A percentile compares a stretch with the other conserved stretches of the same genome.
phyloP scores from a whole-genome alignment of 1,284 basidiomycete genomes.

The Ceratobasidium sp. region DNA sequence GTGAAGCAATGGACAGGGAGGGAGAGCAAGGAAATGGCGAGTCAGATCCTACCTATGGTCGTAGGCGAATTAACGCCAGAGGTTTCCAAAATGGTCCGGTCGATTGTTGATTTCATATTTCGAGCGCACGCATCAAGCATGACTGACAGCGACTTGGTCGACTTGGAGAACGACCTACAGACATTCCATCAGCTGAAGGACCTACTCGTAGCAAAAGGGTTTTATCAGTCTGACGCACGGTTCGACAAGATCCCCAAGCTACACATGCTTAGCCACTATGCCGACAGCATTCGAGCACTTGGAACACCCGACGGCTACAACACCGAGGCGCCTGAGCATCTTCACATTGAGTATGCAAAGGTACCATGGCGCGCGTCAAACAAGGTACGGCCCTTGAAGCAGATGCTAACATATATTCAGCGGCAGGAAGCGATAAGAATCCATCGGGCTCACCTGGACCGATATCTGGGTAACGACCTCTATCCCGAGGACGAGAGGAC shows the following conservation, averaged over 20 bases:
- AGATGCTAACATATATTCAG: slow-evolving; percentile 15
- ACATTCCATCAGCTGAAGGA: slow-evolving; percentile 20
- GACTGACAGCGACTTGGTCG: slow-evolving; percentile 14
- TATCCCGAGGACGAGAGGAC: too few species aligned
- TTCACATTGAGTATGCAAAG: slow-evolving; percentile 3
- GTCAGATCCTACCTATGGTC: neutral
- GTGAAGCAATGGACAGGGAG: slow-evolving; percentile 7
- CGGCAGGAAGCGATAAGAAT: slow-evolving; percentile 16
- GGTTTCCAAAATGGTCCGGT: neutral
- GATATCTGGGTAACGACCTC: neutral
- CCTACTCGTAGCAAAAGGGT: neutral
- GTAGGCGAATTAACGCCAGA: neutral
- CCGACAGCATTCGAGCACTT: slow-evolving; percentile 27
- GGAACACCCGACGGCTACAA: slow-evolving; percentile 47
- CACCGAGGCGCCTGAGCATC: slow-evolving; percentile 38
- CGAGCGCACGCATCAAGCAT: slow-evolving; percentile 2
- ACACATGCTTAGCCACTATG: slow-evolving; percentile 16
- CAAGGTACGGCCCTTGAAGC: slow-evolving; percentile 1
- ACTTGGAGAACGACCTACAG: neutral
- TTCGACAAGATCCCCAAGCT: slow-evolving; percentile 33
- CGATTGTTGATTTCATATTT: slow-evolving; percentile 21
- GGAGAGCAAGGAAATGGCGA: slow-evolving; percentile 24
- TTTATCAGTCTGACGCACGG: neutral
- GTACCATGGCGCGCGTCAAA: slow-evolving; percentile 15
- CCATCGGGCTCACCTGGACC: slow-evolving; percentile 7